Percentiles rank a stretch among this genome's conserved stretches.
These are phyloP conservation scores for Tulasnella sp. DNA, from an alignment of 768 basidiomycete genomes.

Conservation along the genomic window DNA sequence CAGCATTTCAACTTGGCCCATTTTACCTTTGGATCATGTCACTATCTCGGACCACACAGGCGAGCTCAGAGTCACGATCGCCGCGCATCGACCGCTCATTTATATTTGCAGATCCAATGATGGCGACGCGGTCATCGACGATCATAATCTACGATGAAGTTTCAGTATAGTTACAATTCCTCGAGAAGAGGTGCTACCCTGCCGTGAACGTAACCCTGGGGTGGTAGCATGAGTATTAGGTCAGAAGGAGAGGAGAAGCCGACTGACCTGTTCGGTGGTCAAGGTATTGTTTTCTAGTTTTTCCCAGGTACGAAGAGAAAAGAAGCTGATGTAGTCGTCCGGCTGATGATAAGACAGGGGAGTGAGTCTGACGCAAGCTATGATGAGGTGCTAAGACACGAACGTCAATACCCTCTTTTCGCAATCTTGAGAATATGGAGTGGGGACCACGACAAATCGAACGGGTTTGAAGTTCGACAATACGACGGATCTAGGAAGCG, in stretches of 20 bases:
- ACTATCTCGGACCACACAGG: conserved; percentile 87
- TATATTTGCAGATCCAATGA: conserved; percentile 95
- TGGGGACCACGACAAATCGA: conserved; percentile 81
- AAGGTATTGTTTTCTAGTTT: conserved; percentile 77
- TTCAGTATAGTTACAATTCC: neutral
- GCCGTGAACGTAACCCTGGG: conserved; percentile 79
- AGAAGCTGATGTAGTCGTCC: conserved; percentile 83
- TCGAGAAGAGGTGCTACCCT: conserved; percentile 41
- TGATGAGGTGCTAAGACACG: conserved; percentile 27
- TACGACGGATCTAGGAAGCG: too few relatives aligned
- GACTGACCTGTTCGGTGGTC: conserved; percentile 76
- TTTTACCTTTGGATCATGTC: conserved; percentile 89
- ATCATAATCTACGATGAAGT: conserved; percentile 41
- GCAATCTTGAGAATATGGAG: conserved; percentile 81
- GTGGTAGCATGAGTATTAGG: neutral
- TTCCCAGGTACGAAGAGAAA: conserved; percentile 88
- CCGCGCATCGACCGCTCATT: conserved; percentile 95
- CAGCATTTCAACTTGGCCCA: neutral
- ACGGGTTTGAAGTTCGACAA: conserved; percentile 89
- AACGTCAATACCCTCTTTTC: conserved; percentile 84
- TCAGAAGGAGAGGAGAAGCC: neutral
- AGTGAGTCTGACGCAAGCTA: neutral
- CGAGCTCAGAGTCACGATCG: conserved; percentile 93
- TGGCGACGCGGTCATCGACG: conserved; percentile 88
- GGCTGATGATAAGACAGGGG: conserved; percentile 57